Conservation (phyloP, 371 early-diverging fungal species). For the Circinella umbellata region DNA sequence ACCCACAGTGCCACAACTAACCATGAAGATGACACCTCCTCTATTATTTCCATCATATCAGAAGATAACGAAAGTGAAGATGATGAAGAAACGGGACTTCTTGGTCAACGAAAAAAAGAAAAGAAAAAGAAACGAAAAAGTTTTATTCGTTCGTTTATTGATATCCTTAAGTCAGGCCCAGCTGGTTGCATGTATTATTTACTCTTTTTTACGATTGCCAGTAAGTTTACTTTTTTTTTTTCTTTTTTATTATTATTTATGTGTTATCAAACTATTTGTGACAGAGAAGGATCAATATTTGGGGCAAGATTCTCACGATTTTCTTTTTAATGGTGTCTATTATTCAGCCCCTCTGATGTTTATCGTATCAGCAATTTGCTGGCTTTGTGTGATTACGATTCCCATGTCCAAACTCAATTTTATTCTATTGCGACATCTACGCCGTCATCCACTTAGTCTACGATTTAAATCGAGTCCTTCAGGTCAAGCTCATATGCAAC, state of each 20-base stretch:
- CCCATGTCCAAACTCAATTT: slow-evolving; percentile 95
- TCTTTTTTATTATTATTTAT: background rate
- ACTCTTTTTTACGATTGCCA: slow-evolving; percentile 52
- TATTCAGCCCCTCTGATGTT: slow-evolving; percentile 75
- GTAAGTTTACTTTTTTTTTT: slow-evolving; percentile 33
- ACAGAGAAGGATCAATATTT: background rate
- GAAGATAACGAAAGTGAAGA: slow-evolving; percentile 1
- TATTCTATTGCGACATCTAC: slow-evolving; percentile 75
- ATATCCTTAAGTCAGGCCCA: slow-evolving; percentile 51
- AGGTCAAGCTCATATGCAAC: slow-evolving; percentile 20
- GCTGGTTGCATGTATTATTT: slow-evolving; percentile 72
- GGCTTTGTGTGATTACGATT: slow-evolving; percentile 88
- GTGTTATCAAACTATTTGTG: background rate
- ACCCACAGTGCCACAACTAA: background rate
- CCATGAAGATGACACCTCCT: background rate
- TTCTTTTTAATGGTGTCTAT: slow-evolving; percentile 59
- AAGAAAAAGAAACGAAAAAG: slow-evolving; percentile 21
- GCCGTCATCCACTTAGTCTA: slow-evolving; percentile 77
- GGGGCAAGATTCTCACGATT: background rate
- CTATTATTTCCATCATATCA: background rate
- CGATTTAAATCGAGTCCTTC: slow-evolving; percentile 25
- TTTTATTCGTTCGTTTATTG: slow-evolving; percentile 22
- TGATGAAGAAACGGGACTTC: slow-evolving; percentile 26
- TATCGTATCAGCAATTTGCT: slow-evolving; percentile 78
- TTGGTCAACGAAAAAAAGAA: slow-evolving; percentile 6